Conservation (phyloP, 192 early-diverging fungal species). For the Coemansia sp. region DNA sequence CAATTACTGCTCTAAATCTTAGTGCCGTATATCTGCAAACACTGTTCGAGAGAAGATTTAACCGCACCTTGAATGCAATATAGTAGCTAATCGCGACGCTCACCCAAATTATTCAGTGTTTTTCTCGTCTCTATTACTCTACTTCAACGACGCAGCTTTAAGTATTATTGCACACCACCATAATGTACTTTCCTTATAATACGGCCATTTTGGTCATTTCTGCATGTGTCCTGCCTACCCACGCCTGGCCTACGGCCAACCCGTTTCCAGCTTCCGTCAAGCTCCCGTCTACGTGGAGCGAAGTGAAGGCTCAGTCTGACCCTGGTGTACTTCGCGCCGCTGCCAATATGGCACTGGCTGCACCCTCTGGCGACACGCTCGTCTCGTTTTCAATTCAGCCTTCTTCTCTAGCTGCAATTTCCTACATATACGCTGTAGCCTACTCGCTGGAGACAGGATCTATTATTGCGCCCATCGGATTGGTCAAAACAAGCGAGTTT, state of each 20-base stretch:
- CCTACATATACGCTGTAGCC: constrained; percentile 11
- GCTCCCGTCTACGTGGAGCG: constrained; percentile 5
- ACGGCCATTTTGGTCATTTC: background rate
- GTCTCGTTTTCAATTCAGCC: constrained; percentile 19
- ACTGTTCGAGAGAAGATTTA: background rate
- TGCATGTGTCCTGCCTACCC: background rate
- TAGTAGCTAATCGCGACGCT: too few relatives aligned
- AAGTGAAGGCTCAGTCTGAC: constrained; percentile 5
- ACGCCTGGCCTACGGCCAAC: constrained; percentile 7
- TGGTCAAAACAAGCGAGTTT: background rate
- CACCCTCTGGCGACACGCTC: constrained; percentile 2
- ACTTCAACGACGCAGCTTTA: too few relatives aligned
- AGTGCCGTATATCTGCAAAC: background rate
- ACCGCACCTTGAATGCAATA: background rate
- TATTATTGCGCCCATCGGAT: constrained; percentile 12
- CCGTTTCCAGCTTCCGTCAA: constrained; percentile 4
- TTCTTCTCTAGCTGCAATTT: background rate
- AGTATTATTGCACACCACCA: too few relatives aligned
- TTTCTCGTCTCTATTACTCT: too few relatives aligned
- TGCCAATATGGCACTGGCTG: constrained; percentile 6
- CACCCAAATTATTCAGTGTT: too few relatives aligned
- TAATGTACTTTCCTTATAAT: background rate
- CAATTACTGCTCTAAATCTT: background rate
- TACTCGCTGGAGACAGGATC: constrained; percentile 7
- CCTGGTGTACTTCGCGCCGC: background rate